These are phyloP conservation scores for Candida piceae DNA, from an alignment of 805 yeast species.

Conservation along the genomic window DNA sequence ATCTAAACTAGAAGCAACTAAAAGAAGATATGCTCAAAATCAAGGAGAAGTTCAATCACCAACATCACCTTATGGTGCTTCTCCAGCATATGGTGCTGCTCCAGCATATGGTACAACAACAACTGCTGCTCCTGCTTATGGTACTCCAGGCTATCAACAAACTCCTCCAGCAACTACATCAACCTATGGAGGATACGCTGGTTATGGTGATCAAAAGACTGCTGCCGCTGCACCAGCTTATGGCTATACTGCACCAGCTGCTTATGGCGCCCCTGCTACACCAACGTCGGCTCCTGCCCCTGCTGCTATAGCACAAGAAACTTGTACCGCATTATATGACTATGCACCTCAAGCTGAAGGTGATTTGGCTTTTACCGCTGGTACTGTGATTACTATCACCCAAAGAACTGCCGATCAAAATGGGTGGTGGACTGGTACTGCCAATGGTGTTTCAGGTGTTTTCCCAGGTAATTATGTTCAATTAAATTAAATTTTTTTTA, in stretches of 20 bases:
- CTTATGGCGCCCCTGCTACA: conserved; percentile 30
- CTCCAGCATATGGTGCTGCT: conserved; percentile 22
- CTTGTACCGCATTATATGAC: conserved; percentile 88
- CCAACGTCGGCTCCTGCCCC: conserved; percentile 23
- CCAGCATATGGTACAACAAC: conserved; percentile 14
- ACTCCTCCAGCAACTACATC: conserved; percentile 26
- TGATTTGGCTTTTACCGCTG: conserved; percentile 83
- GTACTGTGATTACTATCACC: conserved; percentile 76
- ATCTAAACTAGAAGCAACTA: conserved; percentile 76
- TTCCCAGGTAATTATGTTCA: conserved; percentile 98
- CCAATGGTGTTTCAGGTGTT: conserved; percentile 81
- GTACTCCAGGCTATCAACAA: too few species aligned
- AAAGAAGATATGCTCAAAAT: conserved; percentile 58
- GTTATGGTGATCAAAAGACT: conserved; percentile 24
- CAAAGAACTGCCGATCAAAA: conserved; percentile 78
- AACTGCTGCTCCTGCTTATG: conserved; percentile 33
- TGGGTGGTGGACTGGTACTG: conserved; percentile 97
- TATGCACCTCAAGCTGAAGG: conserved; percentile 92
- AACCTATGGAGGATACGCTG: conserved; percentile 32
- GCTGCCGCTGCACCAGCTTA: conserved; percentile 23
- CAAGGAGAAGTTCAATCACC: conserved; percentile 34
- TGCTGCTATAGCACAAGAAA: conserved; percentile 37
- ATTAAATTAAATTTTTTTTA: conserved; percentile 46
- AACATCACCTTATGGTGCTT: conserved; percentile 24
- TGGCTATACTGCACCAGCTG: conserved; percentile 20